phyloP scores from a whole-genome alignment of 257 asterid species.

The Perilla frutescens region DNA sequence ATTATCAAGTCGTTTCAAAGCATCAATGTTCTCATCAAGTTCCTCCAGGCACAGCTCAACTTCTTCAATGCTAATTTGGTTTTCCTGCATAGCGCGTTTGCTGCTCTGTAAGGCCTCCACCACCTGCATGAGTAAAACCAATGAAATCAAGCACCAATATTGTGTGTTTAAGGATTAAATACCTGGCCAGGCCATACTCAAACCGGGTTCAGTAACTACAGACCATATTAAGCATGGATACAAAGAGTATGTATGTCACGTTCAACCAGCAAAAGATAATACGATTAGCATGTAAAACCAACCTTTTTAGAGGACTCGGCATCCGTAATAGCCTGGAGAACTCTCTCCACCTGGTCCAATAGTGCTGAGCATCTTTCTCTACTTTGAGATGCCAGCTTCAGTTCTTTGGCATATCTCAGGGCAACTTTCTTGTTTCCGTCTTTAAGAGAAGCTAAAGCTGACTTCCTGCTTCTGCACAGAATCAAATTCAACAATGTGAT shows the following conservation, averaged over 20 bases:
- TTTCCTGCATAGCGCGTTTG: conserved; percentile 64
- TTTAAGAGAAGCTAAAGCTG: conserved; percentile 62
- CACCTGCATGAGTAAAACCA: conserved; percentile 52
- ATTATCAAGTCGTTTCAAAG: conserved; percentile 67
- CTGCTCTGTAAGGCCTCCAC: conserved; percentile 75
- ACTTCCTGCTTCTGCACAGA: conserved; percentile 63
- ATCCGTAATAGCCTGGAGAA: conserved; percentile 69
- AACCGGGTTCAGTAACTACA: not conserved
- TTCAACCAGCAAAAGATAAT: conserved; percentile 8
- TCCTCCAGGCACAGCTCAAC: conserved; percentile 72
- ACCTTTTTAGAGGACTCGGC: conserved; percentile 88
- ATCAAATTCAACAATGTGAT: conserved; percentile 20
- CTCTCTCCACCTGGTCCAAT: conserved; percentile 75
- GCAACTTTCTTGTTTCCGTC: conserved; percentile 66
- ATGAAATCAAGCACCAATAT: not conserved
- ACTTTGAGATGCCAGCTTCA: conserved; percentile 70
- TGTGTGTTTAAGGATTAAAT: not conserved
- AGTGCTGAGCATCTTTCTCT: conserved; percentile 72
- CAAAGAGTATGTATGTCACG: conserved; percentile 8
- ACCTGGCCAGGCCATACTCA: too few species aligned
- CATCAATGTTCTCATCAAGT: conserved; percentile 62
- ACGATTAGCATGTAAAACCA: conserved; percentile 25
- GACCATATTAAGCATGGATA: not conserved
- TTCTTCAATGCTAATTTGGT: conserved; percentile 60
- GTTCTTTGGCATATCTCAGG: conserved; percentile 65